Conservation (phyloP, 257 asterid species). For the Ballota nigra region DNA sequence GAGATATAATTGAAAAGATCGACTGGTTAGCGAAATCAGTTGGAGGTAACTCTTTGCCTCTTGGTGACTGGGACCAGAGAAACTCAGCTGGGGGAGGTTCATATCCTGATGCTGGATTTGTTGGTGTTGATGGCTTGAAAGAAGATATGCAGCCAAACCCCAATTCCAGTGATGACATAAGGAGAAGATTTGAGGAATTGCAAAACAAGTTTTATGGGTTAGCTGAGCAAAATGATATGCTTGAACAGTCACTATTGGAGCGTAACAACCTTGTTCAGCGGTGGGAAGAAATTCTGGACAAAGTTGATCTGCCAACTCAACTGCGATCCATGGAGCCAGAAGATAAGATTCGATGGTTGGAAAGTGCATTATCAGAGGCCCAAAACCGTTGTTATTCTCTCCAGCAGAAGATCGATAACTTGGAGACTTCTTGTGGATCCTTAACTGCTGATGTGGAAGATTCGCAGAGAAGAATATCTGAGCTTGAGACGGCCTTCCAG, state of each 20-base stretch:
- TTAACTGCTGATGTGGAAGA: conserved; percentile 61
- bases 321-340: conserved; percentile 82
- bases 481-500: conserved; percentile 56
- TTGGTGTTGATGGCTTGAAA: conserved; percentile 59
- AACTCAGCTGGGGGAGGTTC: conserved; percentile 55
- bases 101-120: conserved; percentile 59
- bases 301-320: conserved; percentile 73
- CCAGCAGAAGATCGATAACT: conserved; percentile 67
- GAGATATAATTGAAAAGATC: conserved; percentile 80
- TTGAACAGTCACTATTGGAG: conserved; percentile 92
- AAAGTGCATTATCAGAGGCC: conserved; percentile 62
- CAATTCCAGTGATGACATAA: conserved; percentile 57
- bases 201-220: conserved; percentile 80
- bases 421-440: conserved; percentile 57
- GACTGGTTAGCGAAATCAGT: conserved; percentile 88
- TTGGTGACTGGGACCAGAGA: conserved; percentile 68
- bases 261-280: conserved; percentile 86
- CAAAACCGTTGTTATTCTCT: conserved; percentile 61
- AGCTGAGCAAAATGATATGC: conserved; percentile 99
- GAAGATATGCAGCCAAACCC: conserved; percentile 53
- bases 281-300: conserved; percentile 82
- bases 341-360: conserved; percentile 83
- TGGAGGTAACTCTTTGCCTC: conserved; percentile 49
- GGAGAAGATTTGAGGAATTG: conserved; percentile 78
- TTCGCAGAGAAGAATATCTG: conserved; percentile 55